phyloP scores from a whole-genome alignment of 2,329 filamentous ascomycete genomes.

The Cercospora sp. region DNA sequence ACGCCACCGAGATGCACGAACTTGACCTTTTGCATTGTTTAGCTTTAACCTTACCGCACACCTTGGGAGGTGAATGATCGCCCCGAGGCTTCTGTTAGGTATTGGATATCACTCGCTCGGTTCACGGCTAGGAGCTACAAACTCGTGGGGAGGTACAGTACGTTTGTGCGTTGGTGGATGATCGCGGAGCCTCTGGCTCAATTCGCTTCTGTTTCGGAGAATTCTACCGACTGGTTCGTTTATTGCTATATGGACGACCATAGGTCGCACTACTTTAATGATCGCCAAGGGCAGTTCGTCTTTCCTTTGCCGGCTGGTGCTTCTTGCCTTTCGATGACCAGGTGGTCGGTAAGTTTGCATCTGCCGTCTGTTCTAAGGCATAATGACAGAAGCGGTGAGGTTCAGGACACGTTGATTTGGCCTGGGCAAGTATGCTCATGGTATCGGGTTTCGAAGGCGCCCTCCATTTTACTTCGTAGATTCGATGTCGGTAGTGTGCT shows the following conservation, averaged over 20 bases:
- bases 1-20: not conserved
- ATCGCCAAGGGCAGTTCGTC: not conserved
- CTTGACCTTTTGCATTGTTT: not conserved
- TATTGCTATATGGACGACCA: not conserved
- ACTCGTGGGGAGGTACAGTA: not conserved
- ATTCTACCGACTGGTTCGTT: not conserved
- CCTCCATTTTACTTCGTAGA: not conserved
- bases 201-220: not conserved
- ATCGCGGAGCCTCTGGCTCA: not conserved
- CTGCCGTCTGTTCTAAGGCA: constrained; percentile 1
- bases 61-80: not conserved
- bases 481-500: not conserved
- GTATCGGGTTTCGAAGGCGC: not conserved
- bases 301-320: not conserved
- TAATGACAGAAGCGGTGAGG: constrained; percentile 10
- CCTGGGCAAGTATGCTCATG: not conserved
- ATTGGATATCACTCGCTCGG: not conserved
- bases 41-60: constrained; percentile 8
- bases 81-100: not conserved
- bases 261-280: not conserved
- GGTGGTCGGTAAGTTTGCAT: constrained; percentile 2
- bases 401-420: constrained; percentile 1
- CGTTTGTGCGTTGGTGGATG: not conserved
- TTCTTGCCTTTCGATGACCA: not conserved
- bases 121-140: not conserved